phyloP scores from a whole-genome alignment of 176 grass and related monocot species.

The bread wheat (Triticum aestivum) region DNA sequence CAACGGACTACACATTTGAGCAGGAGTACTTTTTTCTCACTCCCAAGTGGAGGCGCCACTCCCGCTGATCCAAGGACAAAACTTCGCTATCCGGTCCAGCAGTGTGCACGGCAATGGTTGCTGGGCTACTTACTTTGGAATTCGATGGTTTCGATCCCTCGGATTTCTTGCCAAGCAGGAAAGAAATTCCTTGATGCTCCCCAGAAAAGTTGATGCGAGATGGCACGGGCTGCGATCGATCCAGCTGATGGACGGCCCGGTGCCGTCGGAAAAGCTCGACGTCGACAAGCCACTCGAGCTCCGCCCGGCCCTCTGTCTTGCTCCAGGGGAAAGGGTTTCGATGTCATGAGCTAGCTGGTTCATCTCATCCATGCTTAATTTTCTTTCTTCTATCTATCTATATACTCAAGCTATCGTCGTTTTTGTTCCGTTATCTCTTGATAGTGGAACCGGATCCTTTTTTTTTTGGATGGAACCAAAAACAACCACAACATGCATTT shows the following conservation, averaged over 20 bases:
- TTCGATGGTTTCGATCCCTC: not conserved
- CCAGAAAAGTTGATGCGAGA: not conserved
- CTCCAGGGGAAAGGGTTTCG: not conserved
- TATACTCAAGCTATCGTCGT: too few species aligned
- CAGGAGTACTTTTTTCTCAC: not conserved
- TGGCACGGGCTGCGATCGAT: not conserved
- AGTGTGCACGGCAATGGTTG: not conserved
- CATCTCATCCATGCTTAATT: not conserved
- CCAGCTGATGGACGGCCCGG: not conserved
- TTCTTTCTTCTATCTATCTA: too few species aligned
- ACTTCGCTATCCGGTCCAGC: not conserved
- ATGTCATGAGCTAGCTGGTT: not conserved
- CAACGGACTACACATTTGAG: not conserved
- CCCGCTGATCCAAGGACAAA: not conserved
- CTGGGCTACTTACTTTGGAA: not conserved
- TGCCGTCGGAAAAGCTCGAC: not conserved
- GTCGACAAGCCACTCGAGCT: not conserved
- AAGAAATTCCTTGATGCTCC: not conserved
- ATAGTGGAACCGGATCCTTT: too few species aligned
- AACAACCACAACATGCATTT: not conserved
- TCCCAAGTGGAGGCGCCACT: not conserved
- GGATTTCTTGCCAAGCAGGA: constrained; percentile 15
- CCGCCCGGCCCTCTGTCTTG: not conserved
- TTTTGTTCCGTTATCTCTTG: too few species aligned
- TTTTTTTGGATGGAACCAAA: too few species aligned